phyloP scores from a whole-genome alignment of 306 rosid genomes.

The Prosopis cineraria region DNA sequence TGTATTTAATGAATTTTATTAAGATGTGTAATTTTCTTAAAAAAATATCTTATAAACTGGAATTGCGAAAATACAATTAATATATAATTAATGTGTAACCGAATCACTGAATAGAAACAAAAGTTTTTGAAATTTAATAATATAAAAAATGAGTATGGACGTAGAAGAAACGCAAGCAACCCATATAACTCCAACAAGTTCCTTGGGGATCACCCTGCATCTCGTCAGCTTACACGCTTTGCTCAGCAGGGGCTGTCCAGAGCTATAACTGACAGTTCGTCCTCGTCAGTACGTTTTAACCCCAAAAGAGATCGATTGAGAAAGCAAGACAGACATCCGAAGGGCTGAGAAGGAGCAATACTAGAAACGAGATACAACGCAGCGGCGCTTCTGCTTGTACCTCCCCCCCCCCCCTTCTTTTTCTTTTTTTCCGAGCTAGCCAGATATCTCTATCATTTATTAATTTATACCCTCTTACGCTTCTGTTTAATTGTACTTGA shows the following conservation, averaged over 20 bases:
- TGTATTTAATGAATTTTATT: too few relatives aligned
- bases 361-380: neutral
- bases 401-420: too few relatives aligned
- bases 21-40: too few relatives aligned
- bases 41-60: too few relatives aligned
- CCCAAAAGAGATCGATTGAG: slow-evolving; percentile 5
- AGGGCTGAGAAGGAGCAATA: slow-evolving; percentile 14
- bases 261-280: neutral
- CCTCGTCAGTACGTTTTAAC: neutral
- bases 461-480: neutral
- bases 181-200: neutral
- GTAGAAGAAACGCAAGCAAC: neutral
- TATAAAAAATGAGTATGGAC: neutral
- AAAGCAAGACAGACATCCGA: neutral
- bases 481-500: neutral
- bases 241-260: neutral
- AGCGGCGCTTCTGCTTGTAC: neutral
- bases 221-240: neutral
- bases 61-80: too few relatives aligned
- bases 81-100: neutral
- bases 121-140: neutral
- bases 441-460: neutral
- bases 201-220: neutral
- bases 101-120: neutral
- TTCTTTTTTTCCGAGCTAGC: too few relatives aligned